Percentiles rank a stretch among this genome's conserved stretches.
phyloP scores from a whole-genome alignment of 2,329 filamentous ascomycete species.

The Colletotrichum higginsianum region DNA sequence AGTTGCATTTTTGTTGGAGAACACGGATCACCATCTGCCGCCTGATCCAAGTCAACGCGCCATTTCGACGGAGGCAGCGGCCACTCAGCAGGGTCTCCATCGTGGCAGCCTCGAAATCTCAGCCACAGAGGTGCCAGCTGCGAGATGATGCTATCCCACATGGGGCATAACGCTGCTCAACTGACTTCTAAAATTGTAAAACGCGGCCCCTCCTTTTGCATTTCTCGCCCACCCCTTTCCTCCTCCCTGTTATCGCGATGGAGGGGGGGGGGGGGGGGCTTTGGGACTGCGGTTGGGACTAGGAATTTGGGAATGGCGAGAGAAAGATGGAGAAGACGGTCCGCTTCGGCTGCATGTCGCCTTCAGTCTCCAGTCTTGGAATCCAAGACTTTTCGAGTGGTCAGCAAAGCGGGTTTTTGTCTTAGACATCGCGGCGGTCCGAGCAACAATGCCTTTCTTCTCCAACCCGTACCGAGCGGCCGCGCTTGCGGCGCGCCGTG shows the following conservation, averaged over 20 bases:
- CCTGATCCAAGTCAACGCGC: constrained; percentile 21
- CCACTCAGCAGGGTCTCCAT: constrained; percentile 25
- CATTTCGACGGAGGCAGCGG: constrained; percentile 6
- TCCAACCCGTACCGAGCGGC: constrained; percentile 18
- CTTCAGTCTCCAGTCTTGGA: background rate
- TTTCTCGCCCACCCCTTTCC: constrained; percentile 1
- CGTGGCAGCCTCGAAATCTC: constrained; percentile 33
- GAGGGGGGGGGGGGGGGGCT: too few relatives aligned
- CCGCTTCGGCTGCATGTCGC: background rate
- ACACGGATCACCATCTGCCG: constrained; percentile 38
- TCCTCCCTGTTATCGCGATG: background rate
- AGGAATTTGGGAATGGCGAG: constrained; percentile 9
- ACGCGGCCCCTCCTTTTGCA: constrained; percentile 20
- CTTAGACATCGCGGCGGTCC: constrained; percentile 19
- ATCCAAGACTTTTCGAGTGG: background rate
- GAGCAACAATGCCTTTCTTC: constrained; percentile 33
- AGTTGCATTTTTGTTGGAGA: constrained; percentile 24
- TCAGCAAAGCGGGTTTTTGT: constrained; percentile 3
- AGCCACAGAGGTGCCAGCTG: constrained; percentile 33
- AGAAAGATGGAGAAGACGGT: constrained; percentile 19
- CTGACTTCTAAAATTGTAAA: constrained; percentile 25
- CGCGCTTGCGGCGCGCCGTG: constrained; percentile 19
- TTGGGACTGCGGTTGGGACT: too few relatives aligned
- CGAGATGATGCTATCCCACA: constrained; percentile 30
- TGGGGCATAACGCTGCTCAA: constrained; percentile 23